Base-by-base conservation (phyloP, 768 basidiomycete genomes). In the Lactifluus volemus region DNA sequence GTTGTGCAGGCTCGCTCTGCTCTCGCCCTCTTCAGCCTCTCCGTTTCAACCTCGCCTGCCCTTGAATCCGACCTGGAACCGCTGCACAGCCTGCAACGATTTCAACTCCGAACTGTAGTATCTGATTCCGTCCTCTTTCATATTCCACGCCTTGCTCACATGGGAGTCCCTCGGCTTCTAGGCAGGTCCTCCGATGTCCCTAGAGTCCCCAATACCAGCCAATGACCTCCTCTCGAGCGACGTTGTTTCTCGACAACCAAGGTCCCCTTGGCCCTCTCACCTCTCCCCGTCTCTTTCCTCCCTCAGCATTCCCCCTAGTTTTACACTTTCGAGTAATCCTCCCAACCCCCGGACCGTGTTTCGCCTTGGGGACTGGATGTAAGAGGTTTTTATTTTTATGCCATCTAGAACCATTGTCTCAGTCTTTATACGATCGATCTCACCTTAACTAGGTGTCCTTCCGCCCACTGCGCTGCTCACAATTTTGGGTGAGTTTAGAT, bases 301-400 rank as follows among this genome's bases (percentile, higher is more conserved):
- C 21, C 25, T 25, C 11, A 47, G 61, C 3, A 14, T 38, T 32
- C 29, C 58, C 10, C 44, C 55, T n/a, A 47, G 63, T 38, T 85
- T 83, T 62, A 77, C 82, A 5, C 75, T 87, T 55, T 88, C 86
- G 17, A 81, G 71, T 66, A 88, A 88, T 65, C 86, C 86, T 5
- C 86, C 86, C 12, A 88, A 87, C 68, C 83, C 84, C 14, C 78
- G 80, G 67, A 81, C 80, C 3, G 81, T 76, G 66, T 88, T 88
- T 71, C 77, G 86, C 66, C 73, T 79, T 5, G 86, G 86, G 15
- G 86, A 88, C 68, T 88, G 86, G 86, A 86, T 88, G 86, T 88
- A 69, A 74, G 86, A 25, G 25, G 1, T 2, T 25, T 82, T 21
- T 38, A 17, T 41, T 42, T 39, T 49, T 17, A 44, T 25, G 25